These are phyloP conservation scores for Dendryphion nanum DNA, from an alignment of 2,329 filamentous ascomycete genomes.

Conservation along the genomic window DNA sequence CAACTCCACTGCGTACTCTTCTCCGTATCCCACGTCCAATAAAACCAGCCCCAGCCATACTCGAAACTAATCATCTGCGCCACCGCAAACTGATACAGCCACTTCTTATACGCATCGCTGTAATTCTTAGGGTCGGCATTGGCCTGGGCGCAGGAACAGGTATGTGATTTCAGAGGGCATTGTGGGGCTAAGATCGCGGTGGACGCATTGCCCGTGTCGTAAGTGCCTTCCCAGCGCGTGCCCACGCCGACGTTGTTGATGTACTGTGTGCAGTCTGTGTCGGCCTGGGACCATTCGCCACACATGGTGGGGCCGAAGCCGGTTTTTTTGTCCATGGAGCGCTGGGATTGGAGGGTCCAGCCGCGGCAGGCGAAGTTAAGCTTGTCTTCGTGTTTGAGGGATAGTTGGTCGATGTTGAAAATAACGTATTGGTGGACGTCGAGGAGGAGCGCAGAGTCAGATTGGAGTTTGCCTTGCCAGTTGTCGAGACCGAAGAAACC, in stretches of 20 bases:
- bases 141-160: conserved; percentile 72
- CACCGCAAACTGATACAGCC: conserved; percentile 85
- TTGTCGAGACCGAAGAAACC: conserved; percentile 89
- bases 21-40: conserved; percentile 98
- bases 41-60: conserved; percentile 95
- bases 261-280: conserved; percentile 86
- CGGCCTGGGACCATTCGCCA: conserved; percentile 96
- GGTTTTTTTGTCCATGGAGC: conserved; percentile 68
- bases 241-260: conserved; percentile 89
- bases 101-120: conserved; percentile 74
- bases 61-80: conserved; percentile 97
- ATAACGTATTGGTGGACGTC: conserved; percentile 99
- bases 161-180: conserved; percentile 63
- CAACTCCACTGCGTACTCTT: conserved; percentile 87
- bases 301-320: conserved; percentile 93
- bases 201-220: conserved; percentile 63
- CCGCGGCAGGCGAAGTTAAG: conserved; percentile 82
- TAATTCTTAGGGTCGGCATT: conserved; percentile 72
- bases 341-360: conserved; percentile 77
- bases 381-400: conserved; percentile 77
- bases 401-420: conserved; percentile 88
- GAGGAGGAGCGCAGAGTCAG: conserved; percentile 72
- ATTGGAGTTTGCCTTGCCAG: conserved; percentile 81
- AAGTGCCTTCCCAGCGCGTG: conserved; percentile 88
- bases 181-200: conserved; percentile 66